A percentile compares a stretch with the other conserved stretches of the same genome.
Evolutionary conservation across 2,329 filamentous ascomycete species (phyloP).

Genomic region (Diaporthe aspalathi): DNA sequence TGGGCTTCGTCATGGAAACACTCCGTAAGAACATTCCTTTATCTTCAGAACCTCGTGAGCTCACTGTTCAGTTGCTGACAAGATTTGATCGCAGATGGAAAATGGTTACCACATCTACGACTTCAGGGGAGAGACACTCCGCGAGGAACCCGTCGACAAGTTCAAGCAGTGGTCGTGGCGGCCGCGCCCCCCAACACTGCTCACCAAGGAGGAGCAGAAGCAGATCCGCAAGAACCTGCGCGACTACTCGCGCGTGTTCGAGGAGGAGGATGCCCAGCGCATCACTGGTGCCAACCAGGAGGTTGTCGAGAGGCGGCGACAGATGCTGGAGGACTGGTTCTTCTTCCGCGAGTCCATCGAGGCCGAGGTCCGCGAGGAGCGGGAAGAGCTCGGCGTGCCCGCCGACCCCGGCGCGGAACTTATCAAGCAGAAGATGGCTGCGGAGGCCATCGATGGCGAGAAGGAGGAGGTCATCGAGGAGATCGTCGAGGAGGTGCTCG

Average conservation of each 20-base stretch:
- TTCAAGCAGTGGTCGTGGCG: conserved; percentile 99
- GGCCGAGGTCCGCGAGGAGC: conserved; percentile 78
- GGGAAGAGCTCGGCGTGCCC: conserved; percentile 73
- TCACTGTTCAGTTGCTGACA: conserved; percentile 37
- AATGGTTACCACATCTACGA: conserved; percentile 99
- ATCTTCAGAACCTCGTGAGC: not conserved
- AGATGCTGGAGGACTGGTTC: conserved; percentile 88
- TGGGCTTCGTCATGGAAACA: conserved; percentile 98
- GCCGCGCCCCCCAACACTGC: conserved; percentile 88
- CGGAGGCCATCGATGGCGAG: conserved; percentile 68
- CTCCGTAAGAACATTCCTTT: conserved; percentile 71
- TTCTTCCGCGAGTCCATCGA: conserved; percentile 82
- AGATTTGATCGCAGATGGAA: conserved; percentile 79
- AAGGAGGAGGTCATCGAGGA: conserved; percentile 88
- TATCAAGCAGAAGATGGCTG: conserved; percentile 65
- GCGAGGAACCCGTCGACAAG: conserved; percentile 92
- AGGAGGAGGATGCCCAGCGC: conserved; percentile 93
- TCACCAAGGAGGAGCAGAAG: conserved; percentile 97
- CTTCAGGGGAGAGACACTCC: conserved; percentile 89
- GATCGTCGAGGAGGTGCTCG: conserved; percentile 83
- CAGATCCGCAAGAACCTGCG: conserved; percentile 97
- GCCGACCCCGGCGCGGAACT: conserved; percentile 72
- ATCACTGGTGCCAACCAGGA: conserved; percentile 94
- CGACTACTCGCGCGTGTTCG: conserved; percentile 94
- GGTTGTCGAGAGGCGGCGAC: conserved; percentile 87